Evolutionary conservation across 495 filamentous ascomycete species (phyloP).

Genomic region (Neurospora cerealis): DNA sequence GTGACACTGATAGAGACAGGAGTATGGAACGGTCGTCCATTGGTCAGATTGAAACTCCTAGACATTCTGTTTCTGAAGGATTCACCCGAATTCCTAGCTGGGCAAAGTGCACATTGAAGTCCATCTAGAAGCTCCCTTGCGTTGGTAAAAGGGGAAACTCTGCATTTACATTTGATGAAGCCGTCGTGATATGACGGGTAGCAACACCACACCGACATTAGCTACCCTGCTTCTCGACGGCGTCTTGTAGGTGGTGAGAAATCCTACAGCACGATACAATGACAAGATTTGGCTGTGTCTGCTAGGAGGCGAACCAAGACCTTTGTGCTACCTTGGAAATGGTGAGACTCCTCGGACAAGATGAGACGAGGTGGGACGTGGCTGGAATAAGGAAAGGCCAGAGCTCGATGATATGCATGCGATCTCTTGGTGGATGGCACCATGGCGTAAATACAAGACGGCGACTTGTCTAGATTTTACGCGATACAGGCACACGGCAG

Average conservation of each 20-base stretch:
- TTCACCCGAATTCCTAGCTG: neutral
- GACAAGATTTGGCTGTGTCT: neutral
- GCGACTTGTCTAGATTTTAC: conserved; percentile 5
- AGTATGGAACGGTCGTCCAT: neutral
- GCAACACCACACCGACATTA: neutral
- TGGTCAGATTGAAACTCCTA: neutral
- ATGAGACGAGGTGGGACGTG: neutral
- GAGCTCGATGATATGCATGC: conserved; percentile 15
- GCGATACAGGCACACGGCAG: neutral
- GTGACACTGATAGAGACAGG: neutral
- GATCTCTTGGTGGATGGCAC: conserved; percentile 7
- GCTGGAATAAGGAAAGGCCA: conserved; percentile 5
- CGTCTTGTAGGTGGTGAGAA: neutral
- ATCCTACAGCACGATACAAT: neutral
- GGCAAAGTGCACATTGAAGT: neutral
- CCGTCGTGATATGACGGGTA: neutral
- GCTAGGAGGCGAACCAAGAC: neutral
- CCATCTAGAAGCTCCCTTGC: neutral
- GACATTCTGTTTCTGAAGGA: neutral
- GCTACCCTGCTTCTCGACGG: neutral
- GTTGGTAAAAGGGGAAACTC: neutral
- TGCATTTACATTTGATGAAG: neutral
- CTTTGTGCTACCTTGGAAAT: neutral
- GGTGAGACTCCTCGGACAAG: neutral
- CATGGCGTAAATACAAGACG: conserved; percentile 6